Conservation (phyloP, 2,329 filamentous ascomycete genomes). For the Ceratocystis destructans region DNA sequence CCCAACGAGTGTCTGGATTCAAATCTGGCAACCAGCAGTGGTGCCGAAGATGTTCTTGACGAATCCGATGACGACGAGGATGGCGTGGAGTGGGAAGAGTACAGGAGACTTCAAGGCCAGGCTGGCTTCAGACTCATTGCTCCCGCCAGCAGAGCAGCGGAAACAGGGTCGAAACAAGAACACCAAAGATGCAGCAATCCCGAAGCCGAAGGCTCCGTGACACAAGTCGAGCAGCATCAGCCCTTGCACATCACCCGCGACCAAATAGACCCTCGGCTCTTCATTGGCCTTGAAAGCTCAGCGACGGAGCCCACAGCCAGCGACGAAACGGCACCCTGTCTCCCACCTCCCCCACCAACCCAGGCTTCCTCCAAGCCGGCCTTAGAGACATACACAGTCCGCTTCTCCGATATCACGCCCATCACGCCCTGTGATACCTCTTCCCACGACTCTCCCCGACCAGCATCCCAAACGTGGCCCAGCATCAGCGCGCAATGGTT, state of each 20-base stretch:
- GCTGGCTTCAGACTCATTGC: conserved; percentile 2
- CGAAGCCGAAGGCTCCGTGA: background rate
- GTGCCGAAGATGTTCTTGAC: background rate
- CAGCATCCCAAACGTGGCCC: background rate
- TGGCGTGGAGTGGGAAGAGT: background rate
- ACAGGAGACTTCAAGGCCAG: background rate
- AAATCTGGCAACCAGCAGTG: background rate
- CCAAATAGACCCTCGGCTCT: conserved; percentile 16
- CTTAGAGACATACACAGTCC: background rate
- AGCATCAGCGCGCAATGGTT: background rate
- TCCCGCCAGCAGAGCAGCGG: background rate
- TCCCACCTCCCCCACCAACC: background rate
- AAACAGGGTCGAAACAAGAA: background rate
- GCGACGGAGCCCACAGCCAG: background rate
- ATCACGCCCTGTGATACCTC: background rate
- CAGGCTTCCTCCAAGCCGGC: background rate
- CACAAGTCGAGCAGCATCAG: background rate
- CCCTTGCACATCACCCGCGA: background rate
- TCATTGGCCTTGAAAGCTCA: background rate
- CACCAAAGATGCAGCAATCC: background rate
- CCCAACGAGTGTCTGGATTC: conserved; percentile 16
- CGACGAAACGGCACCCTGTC: background rate
- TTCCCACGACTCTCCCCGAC: background rate
- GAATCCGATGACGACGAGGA: background rate
- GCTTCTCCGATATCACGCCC: conserved; percentile 6